Base-by-base conservation (phyloP, 352 stramenopile species). In the Phytophthora pini region DNA sequence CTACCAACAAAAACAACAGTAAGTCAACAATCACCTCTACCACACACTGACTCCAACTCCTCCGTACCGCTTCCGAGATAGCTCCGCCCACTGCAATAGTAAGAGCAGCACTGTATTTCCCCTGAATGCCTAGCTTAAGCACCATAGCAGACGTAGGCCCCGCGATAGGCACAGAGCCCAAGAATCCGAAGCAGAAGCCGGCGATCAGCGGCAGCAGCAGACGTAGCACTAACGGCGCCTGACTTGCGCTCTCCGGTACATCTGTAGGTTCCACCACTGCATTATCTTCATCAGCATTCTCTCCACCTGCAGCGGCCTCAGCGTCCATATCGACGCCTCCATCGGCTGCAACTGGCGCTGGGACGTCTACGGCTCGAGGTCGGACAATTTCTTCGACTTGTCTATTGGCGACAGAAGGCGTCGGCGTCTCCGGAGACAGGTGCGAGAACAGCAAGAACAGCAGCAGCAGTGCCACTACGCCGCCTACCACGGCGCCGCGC, bases 81-180 rank as follows among this genome's bases (percentile, higher is more conserved):
- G 88, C 88, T 32, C 88, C 88, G 2, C 88, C 88, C 22, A 95
- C 65, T 55, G 88, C 88, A 62, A 96, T 93, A 2, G 85, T 94
- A 20, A 95, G 56, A 22, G 78, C 88, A 0, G 84, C 76, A 22
- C 77, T 78, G 59, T 96, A 96, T 53, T 96, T 93, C 5, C 88
- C 87, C 61, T 96, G 87, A 32, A 96, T 95, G 0, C 88, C 88
- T 11, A 95, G 74, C 72, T 93, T 94, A 20, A 96, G 55, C 48
- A 96, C 88, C 87, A 96, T 96, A 3, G 88, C 88, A 1, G 87
- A 95, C 34, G 88, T 96, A 22, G 88, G 88, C 2, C 88, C 88
- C 1, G 88, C 85, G 29, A 96, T 78, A 2, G 88, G 88, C 15
- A 96, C 86, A 1, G 88, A 96, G 0, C 88, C 88, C 38, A 96